These are phyloP conservation scores for Euphorbia tirucalli DNA, from an alignment of 345 rosid species.

Conservation along the genomic window DNA sequence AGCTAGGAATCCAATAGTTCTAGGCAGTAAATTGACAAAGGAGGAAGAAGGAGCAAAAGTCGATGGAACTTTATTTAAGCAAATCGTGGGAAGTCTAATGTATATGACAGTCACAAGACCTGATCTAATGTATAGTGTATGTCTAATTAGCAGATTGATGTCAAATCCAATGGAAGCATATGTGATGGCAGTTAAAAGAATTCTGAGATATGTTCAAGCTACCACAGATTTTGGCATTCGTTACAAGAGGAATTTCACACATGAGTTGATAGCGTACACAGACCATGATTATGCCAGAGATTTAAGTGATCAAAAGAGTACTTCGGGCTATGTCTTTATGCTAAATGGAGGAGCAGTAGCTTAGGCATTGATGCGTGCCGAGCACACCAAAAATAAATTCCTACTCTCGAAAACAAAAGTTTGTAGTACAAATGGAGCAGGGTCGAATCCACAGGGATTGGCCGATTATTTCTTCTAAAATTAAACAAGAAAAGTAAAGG, in stretches of 20 bases:
- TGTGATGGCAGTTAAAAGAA: not conserved
- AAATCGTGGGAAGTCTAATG: not conserved
- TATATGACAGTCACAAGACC: not conserved
- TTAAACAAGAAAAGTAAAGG: too few species aligned
- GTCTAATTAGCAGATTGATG: not conserved
- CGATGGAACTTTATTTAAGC: not conserved
- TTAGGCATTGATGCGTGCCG: too few species aligned
- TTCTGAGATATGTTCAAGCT: not conserved
- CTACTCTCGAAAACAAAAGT: too few species aligned
- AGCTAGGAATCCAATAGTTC: too few species aligned
- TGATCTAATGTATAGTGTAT: not conserved
- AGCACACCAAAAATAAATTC: too few species aligned
- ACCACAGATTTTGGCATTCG: not conserved
- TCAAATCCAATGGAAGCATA: not conserved
- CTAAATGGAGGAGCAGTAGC: not conserved
- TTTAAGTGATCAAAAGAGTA: too few species aligned
- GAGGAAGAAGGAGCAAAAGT: not conserved
- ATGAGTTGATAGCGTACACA: not conserved
- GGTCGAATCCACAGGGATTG: too few species aligned
- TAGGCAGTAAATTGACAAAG: not conserved
- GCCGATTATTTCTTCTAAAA: too few species aligned
- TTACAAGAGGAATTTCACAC: not conserved
- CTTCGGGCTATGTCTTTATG: too few species aligned
- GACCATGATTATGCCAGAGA: not conserved
- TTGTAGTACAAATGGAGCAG: too few species aligned